A percentile compares a stretch with the other conserved stretches of the same genome.
phyloP scores from a whole-genome alignment of 768 basidiomycete species.

The Flagelloscypha sp. region DNA sequence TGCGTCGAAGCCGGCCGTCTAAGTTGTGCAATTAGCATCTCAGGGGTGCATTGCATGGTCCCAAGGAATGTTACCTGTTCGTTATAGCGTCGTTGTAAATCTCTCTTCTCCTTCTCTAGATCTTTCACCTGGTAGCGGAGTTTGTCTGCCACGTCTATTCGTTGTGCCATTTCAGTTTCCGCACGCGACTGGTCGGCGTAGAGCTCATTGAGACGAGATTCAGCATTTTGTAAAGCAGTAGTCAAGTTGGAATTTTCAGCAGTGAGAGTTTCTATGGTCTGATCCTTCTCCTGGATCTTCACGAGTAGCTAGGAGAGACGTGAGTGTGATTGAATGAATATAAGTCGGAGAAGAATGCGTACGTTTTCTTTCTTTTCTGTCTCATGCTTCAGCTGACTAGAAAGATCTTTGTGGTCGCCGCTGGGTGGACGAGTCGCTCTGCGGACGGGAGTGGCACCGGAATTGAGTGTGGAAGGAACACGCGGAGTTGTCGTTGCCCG shows the following conservation, averaged over 20 bases:
- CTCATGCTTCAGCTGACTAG: constrained; percentile 62
- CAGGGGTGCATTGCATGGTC: constrained; percentile 5
- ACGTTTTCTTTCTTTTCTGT: constrained; percentile 80
- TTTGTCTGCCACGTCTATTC: constrained; percentile 79
- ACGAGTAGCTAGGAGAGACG: constrained; percentile 52
- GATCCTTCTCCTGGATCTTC: constrained; percentile 72
- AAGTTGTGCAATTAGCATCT: constrained; percentile 12
- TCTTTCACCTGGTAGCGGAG: constrained; percentile 74
- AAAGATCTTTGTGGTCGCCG: constrained; percentile 49
- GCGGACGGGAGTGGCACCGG: constrained; percentile 38
- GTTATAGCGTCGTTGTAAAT: constrained; percentile 73
- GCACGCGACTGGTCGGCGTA: constrained; percentile 75
- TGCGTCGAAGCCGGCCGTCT: constrained; percentile 86
- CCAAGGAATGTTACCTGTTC: constrained; percentile 56
- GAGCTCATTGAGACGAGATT: constrained; percentile 67
- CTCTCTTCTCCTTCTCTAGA: constrained; percentile 83
- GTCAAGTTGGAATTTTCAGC: constrained; percentile 58
- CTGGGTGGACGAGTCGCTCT: constrained; percentile 35
- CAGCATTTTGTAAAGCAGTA: constrained; percentile 59
- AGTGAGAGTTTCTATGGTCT: constrained; percentile 50
- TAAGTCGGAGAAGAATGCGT: constrained; percentile 15
- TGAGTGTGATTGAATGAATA: constrained; percentile 7
- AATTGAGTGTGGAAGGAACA: constrained; percentile 40
- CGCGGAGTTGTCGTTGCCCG: constrained; percentile 61
- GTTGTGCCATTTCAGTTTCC: constrained; percentile 74